Conservation (phyloP, 2,329 filamentous ascomycete species). For the Arthrocladium fulminans region DNA sequence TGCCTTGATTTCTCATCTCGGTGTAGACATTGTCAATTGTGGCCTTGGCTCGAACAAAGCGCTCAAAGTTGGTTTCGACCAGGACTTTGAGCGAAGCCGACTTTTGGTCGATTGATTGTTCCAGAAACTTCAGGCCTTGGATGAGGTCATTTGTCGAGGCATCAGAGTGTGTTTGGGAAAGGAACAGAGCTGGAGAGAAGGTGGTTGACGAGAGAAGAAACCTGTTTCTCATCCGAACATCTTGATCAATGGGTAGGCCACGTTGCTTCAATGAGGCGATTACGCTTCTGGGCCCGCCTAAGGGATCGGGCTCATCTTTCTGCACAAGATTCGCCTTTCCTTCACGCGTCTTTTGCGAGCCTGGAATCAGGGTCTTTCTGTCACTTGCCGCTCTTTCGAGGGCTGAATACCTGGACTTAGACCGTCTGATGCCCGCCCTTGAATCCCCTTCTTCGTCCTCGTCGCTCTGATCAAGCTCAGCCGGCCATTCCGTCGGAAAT, state of each 20-base stretch:
- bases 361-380: constrained; percentile 56
- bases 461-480: constrained; percentile 66
- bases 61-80: constrained; percentile 96
- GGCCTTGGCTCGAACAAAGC: constrained; percentile 92
- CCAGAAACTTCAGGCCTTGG: constrained; percentile 73
- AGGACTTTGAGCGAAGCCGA: constrained; percentile 92
- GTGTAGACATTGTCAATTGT: constrained; percentile 98
- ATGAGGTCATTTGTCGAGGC: constrained; percentile 76
- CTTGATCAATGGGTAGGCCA: constrained; percentile 75
- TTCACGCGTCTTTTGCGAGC: constrained; percentile 58
- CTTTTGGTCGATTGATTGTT: constrained; percentile 91
- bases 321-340: constrained; percentile 71
- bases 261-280: constrained; percentile 67
- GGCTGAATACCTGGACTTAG: constrained; percentile 74
- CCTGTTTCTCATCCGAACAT: constrained; percentile 70
- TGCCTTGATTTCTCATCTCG: constrained; percentile 76
- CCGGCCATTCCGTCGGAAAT: constrained; percentile 77
- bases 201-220: constrained; percentile 93
- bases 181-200: constrained; percentile 81
- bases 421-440: constrained; percentile 38
- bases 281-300: constrained; percentile 82
- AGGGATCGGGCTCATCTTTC: constrained; percentile 83
- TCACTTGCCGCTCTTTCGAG: constrained; percentile 67
- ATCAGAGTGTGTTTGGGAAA: constrained; percentile 81
- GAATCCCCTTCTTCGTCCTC: constrained; percentile 50